Percentiles rank a stretch among this genome's conserved stretches.
Evolutionary conservation across 2,329 filamentous ascomycete genomes (phyloP).

Genomic region (Stemphylium vesicarium): DNA sequence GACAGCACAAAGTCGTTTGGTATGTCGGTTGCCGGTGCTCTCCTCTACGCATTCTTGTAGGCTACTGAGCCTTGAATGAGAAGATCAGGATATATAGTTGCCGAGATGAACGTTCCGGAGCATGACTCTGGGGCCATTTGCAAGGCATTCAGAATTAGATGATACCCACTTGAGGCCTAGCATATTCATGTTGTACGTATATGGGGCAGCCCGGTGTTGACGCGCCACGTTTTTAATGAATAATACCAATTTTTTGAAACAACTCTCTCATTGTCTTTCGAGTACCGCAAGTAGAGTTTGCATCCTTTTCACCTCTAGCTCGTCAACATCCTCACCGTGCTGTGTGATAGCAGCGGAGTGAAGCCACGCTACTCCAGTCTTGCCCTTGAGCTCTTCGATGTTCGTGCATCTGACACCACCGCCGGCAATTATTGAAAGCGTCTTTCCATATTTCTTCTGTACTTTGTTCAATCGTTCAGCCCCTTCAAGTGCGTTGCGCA

Average conservation of each 20-base stretch:
- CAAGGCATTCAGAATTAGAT: constrained; percentile 17
- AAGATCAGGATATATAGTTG: background rate
- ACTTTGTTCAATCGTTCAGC: constrained; percentile 41
- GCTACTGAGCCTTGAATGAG: background rate
- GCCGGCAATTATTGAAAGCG: constrained; percentile 57
- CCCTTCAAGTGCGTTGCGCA: constrained; percentile 45
- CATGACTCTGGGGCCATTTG: background rate
- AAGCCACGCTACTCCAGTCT: constrained; percentile 44
- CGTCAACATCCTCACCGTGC: constrained; percentile 41
- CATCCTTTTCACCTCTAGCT: constrained; percentile 34
- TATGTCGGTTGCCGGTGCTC: constrained; percentile 33
- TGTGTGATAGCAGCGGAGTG: constrained; percentile 55
- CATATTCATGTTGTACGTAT: constrained; percentile 4
- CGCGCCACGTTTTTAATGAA: constrained; percentile 23
- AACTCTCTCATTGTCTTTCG: background rate
- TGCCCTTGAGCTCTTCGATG: constrained; percentile 42
- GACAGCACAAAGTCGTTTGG: constrained; percentile 28
- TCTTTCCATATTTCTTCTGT: constrained; percentile 34
- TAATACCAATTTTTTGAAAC: constrained; percentile 10
- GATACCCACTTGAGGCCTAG: constrained; percentile 27
- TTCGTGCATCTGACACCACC: constrained; percentile 59
- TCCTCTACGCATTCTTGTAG: constrained; percentile 34
- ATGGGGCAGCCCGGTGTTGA: constrained; percentile 10
- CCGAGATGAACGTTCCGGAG: background rate
- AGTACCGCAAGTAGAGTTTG: background rate